These are phyloP conservation scores for Ceratobasidium sp. DNA, from an alignment of 1,284 basidiomycete species.

Conservation along the genomic window DNA sequence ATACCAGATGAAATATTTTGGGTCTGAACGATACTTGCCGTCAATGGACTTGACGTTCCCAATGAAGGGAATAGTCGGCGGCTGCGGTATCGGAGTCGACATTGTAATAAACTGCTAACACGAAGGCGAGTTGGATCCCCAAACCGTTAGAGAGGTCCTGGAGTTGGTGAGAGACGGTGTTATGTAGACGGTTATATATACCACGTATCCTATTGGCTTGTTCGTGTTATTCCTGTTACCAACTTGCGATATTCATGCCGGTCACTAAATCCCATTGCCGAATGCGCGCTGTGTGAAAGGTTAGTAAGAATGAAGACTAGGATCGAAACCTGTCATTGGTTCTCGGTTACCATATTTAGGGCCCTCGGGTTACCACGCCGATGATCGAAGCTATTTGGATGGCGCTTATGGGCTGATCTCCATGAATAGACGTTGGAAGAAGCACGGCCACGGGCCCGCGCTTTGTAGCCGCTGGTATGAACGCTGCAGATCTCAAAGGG, in stretches of 20 bases:
- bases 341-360: no score
- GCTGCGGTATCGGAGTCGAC: constrained; percentile 58
- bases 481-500: background rate
- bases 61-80: constrained; percentile 60
- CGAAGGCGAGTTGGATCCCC: no score
- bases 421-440: background rate
- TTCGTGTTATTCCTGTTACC: no score
- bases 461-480: background rate
- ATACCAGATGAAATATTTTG: constrained; percentile 40
- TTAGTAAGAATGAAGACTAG: no score
- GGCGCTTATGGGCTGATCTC: no score
- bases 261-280: no score
- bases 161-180: background rate
- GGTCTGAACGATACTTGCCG: constrained; percentile 32
- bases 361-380: no score
- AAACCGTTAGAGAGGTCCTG: background rate
- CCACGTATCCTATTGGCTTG: no score
- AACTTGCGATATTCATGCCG: no score
- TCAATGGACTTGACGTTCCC: constrained; percentile 57
- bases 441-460: constrained; percentile 19
- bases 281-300: no score
- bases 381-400: no score
- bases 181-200: background rate
- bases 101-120: constrained; percentile 20
- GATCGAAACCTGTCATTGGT: no score